Evolutionary conservation across 2,329 filamentous ascomycete genomes (phyloP).

Genomic region (Fonsecaea multimorphosa): DNA sequence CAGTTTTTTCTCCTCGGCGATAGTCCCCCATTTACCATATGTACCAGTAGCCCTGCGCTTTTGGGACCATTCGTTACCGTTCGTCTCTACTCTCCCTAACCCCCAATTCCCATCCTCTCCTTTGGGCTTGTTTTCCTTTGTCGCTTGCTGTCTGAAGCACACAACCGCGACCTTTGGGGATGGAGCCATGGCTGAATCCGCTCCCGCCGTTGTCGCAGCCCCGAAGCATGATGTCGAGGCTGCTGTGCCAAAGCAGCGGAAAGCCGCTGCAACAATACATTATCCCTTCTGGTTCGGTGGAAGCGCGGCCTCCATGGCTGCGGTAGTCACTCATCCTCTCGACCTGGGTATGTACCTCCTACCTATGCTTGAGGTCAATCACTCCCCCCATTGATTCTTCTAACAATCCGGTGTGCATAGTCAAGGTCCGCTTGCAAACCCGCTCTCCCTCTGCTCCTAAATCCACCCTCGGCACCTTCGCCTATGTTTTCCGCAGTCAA

Average conservation of each 20-base stretch:
- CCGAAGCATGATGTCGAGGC: slow-evolving; percentile 36
- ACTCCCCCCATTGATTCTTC: slow-evolving; percentile 10
- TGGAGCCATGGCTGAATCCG: slow-evolving; percentile 35
- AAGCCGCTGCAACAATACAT: slow-evolving; percentile 45
- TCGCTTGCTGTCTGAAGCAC: background rate
- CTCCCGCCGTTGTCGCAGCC: slow-evolving; percentile 23
- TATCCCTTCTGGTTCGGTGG: slow-evolving; percentile 98
- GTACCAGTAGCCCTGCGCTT: slow-evolving; percentile 3
- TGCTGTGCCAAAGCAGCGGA: slow-evolving; percentile 32
- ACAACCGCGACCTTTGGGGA: slow-evolving; percentile 13
- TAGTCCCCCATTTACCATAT: background rate
- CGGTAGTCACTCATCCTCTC: slow-evolving; percentile 88
- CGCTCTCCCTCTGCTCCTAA: slow-evolving; percentile 75
- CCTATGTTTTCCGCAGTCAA: slow-evolving; percentile 77
- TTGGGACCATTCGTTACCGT: background rate
- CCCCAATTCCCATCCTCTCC: slow-evolving; percentile 6
- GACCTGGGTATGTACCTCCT: slow-evolving; percentile 72
- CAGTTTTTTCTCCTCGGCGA: background rate
- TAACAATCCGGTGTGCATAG: slow-evolving; percentile 45
- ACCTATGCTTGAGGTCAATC: slow-evolving; percentile 4
- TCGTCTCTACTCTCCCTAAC: background rate
- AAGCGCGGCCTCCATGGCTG: slow-evolving; percentile 89
- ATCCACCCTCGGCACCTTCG: slow-evolving; percentile 84
- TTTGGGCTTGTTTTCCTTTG: slow-evolving; percentile 12
- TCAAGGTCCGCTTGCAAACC: slow-evolving; percentile 86